Evolutionary conservation across 331 rosid species (phyloP).

Genomic region (Acacia concinna): DNA sequence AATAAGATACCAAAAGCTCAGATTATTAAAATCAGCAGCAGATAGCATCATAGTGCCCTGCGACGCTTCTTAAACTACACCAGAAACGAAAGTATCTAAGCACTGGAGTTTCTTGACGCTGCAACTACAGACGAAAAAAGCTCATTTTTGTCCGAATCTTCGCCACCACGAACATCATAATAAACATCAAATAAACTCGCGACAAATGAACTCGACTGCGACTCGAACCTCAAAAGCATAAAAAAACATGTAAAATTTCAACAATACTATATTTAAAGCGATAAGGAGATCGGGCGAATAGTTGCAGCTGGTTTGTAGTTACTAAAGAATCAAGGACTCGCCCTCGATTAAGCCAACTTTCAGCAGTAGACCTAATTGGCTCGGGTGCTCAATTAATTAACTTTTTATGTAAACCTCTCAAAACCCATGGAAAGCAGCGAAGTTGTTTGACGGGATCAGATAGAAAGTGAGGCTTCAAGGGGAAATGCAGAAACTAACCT

Average conservation of each 20-base stretch:
- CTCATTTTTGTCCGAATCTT: slow-evolving; percentile 57
- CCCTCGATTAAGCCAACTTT: neutral
- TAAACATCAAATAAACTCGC: slow-evolving; percentile 33
- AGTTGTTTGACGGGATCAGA: neutral
- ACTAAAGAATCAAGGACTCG: neutral
- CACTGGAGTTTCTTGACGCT: slow-evolving; percentile 35
- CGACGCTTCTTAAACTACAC: slow-evolving; percentile 46
- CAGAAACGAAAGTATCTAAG: slow-evolving; percentile 46
- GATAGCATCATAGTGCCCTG: slow-evolving; percentile 37
- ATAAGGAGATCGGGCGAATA: neutral
- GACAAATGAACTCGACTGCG: slow-evolving; percentile 6
- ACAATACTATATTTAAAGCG: neutral
- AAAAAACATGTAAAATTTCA: neutral
- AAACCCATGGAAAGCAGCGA: neutral
- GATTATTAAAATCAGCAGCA: slow-evolving; percentile 39
- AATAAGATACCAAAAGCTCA: slow-evolving; percentile 50
- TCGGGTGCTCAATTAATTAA: neutral
- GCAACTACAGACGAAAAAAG: neutral
- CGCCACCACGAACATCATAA: slow-evolving; percentile 40
- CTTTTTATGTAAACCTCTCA: neutral
- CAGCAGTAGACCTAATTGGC: neutral
- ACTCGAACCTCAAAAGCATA: slow-evolving; percentile 9
- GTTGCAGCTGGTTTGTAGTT: neutral
- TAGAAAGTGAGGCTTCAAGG: neutral
- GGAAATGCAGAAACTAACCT: slow-evolving; percentile 11